A percentile compares a stretch with the other conserved stretches of the same genome.
phyloP scores from a whole-genome alignment of 2,329 filamentous ascomycete genomes.

The Arthrobotrys musiformis region DNA sequence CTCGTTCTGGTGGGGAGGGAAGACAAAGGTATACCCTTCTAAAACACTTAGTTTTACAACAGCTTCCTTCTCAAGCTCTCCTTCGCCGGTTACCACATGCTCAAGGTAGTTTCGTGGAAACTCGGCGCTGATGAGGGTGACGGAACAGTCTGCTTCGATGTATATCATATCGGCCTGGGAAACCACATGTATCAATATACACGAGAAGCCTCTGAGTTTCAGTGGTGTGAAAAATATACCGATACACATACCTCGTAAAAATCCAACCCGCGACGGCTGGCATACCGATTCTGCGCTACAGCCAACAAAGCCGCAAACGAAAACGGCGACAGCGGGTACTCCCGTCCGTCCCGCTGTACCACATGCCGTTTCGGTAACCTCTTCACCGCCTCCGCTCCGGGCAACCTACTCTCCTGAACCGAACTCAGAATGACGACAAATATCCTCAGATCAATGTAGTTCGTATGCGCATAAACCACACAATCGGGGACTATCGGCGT shows the following conservation, averaged over 20 bases:
- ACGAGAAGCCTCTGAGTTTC: no score
- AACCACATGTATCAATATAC: no score
- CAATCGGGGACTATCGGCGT: neutral
- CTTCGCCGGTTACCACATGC: conserved; percentile 8
- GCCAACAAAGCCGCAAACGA: conserved; percentile 7
- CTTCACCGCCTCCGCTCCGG: neutral
- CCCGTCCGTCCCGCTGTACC: neutral
- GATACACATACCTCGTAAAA: neutral
- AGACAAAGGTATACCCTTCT: neutral
- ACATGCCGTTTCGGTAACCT: neutral
- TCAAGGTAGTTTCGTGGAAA: conserved; percentile 1
- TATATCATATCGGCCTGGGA: conserved; percentile 9
- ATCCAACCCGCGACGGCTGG: neutral
- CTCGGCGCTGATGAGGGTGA: conserved; percentile 9
- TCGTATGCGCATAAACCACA: neutral
- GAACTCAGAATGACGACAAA: neutral
- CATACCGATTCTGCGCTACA: conserved; percentile 14
- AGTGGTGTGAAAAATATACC: no score
- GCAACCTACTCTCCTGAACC: neutral
- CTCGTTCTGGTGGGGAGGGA: neutral
- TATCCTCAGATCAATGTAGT: neutral
- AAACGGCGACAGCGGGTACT: conserved; percentile 13
- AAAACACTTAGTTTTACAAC: neutral
- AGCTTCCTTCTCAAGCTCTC: neutral
- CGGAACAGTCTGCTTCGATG: conserved; percentile 6